Percentiles rank a stretch among this genome's conserved stretches.
phyloP scores from a whole-genome alignment of 495 filamentous ascomycete species.

The Annulohypoxylon maeteangense region DNA sequence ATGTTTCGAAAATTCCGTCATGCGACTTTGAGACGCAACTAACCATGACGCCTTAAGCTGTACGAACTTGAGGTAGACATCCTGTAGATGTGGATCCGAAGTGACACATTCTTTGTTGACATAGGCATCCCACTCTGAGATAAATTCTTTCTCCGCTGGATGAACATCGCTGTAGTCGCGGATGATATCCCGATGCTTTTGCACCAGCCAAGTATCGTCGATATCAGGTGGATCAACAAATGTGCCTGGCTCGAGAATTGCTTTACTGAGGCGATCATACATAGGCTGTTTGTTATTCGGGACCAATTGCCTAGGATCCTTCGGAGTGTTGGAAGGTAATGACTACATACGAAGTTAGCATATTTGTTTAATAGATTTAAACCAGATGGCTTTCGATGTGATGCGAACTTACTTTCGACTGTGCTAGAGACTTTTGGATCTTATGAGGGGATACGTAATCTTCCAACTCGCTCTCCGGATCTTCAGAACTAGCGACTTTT shows the following conservation, averaged over 20 bases:
- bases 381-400: neutral
- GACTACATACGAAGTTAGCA: constrained; percentile 34
- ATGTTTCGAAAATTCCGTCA: constrained; percentile 59
- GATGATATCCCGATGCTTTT: constrained; percentile 63
- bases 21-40: constrained; percentile 48
- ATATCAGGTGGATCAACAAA: constrained; percentile 54
- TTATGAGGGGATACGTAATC: constrained; percentile 43
- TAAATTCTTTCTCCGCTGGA: constrained; percentile 62
- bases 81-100: constrained; percentile 57
- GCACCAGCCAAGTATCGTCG: constrained; percentile 61
- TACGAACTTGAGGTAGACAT: constrained; percentile 57
- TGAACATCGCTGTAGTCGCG: constrained; percentile 62
- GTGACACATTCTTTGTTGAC: constrained; percentile 58
- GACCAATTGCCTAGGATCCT: constrained; percentile 51
- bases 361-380: constrained; percentile 13
- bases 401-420: constrained; percentile 30
- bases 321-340: constrained; percentile 29
- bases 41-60: constrained; percentile 58
- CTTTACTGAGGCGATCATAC: constrained; percentile 62
- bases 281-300: constrained; percentile 62
- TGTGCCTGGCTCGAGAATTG: constrained; percentile 56
- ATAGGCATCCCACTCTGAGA: constrained; percentile 62
- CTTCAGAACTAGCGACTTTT: constrained; percentile 35
- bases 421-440: constrained; percentile 41
- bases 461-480: constrained; percentile 40